Base-by-base conservation (phyloP, 2,329 filamentous ascomycete genomes). In the Claviceps capensis region DNA sequence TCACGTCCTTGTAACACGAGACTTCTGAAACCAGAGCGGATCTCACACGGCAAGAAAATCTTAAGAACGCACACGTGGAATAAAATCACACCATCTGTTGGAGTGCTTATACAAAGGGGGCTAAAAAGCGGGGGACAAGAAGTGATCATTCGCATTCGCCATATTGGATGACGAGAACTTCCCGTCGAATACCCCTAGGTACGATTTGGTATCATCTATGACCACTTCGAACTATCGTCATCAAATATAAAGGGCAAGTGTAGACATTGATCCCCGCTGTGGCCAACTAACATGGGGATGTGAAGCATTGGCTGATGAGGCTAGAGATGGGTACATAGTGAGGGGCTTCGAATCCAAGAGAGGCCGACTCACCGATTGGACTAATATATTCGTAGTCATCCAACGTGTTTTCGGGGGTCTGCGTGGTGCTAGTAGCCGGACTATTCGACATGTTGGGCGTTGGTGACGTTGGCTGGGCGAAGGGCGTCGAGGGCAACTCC, bases 311-410 rank as follows among this genome's bases (percentile, higher is more conserved):
- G 9, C 9, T 34, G 30, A 34, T 34, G 30, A 34, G 30, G 9
- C 30, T 9, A 34, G 30, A 34, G 30, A 70, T 69, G 70, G 63
- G 63, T 59, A 37, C 41, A 11, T 17, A n/a, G 42, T 23, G 38
- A 49, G 36, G 47, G 38, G 48, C 8, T 30, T 30, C 17, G 17
- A 47, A 34, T 16, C 7, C 13, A 26, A 22, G 36, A 30, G 43
- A 47, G n/a, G 19, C 38, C 37, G 43, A 68, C 76, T 74, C 67
- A 79, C 77, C 77, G 67, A 79, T 76, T 65, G 76, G 77, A 60
- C 68, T 70, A 58, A 79, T 70, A 66, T 72, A 76, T 56, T 68
- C 63, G 53, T 62, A 61, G 57, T 62, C 61, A 56, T 70, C 72
- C 55, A 68, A 67, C 59, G 66, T 67, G 67, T 70, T 68, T 64